Conservation (phyloP, 2,329 filamentous ascomycete species). For the Diaporthe citri region DNA sequence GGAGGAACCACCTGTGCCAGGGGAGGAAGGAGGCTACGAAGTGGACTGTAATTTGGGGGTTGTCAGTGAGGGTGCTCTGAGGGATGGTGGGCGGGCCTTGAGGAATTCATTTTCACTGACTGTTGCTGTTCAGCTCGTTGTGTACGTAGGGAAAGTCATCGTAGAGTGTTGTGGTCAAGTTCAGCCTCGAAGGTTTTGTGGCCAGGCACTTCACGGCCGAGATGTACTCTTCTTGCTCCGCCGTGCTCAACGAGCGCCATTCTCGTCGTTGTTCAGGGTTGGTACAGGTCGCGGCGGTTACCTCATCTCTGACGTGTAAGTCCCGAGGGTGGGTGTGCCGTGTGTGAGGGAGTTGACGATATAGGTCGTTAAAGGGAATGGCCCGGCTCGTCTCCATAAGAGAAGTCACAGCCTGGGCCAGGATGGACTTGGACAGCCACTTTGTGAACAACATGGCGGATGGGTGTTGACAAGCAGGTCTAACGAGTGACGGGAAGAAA, state of each 20-base stretch:
- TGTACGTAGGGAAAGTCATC: constrained; percentile 51
- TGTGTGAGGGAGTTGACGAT: neutral
- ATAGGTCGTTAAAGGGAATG: constrained; percentile 20
- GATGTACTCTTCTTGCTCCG: constrained; percentile 15
- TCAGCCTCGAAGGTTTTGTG: constrained; percentile 41
- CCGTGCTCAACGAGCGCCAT: constrained; percentile 24
- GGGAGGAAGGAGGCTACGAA: constrained; percentile 47
- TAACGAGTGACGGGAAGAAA: neutral
- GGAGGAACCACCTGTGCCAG: constrained; percentile 49
- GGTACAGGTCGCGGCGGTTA: neutral
- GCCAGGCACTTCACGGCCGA: constrained; percentile 16
- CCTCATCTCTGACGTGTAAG: neutral
- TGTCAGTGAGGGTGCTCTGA: neutral
- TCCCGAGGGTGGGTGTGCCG: constrained; percentile 1
- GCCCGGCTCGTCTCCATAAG: constrained; percentile 23
- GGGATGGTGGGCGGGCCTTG: neutral
- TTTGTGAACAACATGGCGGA: constrained; percentile 7
- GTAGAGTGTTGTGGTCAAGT: constrained; percentile 44
- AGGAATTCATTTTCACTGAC: neutral
- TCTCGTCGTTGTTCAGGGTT: constrained; percentile 5
- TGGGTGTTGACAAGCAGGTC: neutral
- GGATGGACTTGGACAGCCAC: constrained; percentile 20
- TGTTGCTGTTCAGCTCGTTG: constrained; percentile 39
- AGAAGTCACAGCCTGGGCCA: constrained; percentile 13
- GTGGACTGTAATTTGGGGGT: constrained; percentile 43